Percentiles rank a stretch among this genome's conserved stretches.
Evolutionary conservation across 306 rosid species (phyloP).

Genomic region (Echinosophora koreensis): DNA sequence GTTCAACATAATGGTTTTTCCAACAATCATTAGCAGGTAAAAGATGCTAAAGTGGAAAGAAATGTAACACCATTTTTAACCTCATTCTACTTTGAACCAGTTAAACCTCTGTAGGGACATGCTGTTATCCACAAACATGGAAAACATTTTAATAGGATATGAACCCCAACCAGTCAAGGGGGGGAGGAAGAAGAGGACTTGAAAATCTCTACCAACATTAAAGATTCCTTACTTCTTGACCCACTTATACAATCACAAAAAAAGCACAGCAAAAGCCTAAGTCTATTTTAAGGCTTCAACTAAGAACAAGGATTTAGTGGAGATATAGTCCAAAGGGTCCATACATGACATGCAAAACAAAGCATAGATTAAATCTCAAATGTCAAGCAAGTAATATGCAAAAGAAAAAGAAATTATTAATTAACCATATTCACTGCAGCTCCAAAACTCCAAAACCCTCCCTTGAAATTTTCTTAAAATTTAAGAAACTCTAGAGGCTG

Average conservation of each 20-base stretch:
- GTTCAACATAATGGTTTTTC: neutral
- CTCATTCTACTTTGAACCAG: too few species aligned
- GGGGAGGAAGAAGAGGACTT: neutral
- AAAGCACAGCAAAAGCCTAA: slow-evolving; percentile 7
- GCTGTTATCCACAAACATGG: slow-evolving; percentile 28
- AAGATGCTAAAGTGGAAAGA: slow-evolving; percentile 25
- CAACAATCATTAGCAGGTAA: neutral
- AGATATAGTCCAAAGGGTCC: slow-evolving; percentile 37
- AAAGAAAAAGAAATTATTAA: neutral
- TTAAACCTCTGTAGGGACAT: neutral
- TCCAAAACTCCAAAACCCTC: slow-evolving; percentile 6
- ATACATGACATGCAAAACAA: slow-evolving; percentile 49
- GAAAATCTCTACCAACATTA: neutral
- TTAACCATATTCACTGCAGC: neutral
- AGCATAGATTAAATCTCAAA: slow-evolving; percentile 40
- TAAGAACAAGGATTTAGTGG: neutral
- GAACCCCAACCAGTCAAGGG: neutral
- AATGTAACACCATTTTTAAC: neutral
- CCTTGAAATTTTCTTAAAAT: neutral
- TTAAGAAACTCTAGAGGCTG: neutral
- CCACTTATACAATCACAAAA: slow-evolving; percentile 13
- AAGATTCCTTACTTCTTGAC: slow-evolving; percentile 6
- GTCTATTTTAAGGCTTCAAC: slow-evolving; percentile 16
- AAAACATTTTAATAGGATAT: slow-evolving; percentile 8
- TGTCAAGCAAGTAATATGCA: slow-evolving; percentile 14